phyloP scores from a whole-genome alignment of 2,329 filamentous ascomycete genomes.

The Fusarium luffae region DNA sequence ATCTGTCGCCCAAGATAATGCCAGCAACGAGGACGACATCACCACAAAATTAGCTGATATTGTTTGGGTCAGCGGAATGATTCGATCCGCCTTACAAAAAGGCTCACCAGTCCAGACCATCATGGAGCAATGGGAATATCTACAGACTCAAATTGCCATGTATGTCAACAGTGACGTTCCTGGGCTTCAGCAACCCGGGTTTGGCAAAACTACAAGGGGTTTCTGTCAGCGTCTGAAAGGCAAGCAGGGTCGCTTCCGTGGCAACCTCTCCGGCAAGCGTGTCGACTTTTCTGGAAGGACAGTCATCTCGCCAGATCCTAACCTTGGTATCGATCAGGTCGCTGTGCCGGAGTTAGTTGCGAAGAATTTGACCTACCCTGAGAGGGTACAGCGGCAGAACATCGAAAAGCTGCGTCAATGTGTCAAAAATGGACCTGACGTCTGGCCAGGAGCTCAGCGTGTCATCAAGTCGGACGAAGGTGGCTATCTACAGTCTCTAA shows the following conservation, averaged over 20 bases:
- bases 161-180: slow-evolving; percentile 98
- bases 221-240: slow-evolving; percentile 97
- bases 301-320: slow-evolving; percentile 97
- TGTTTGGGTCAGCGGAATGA: slow-evolving; percentile 88
- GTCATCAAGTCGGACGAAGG: slow-evolving; percentile 77
- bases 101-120: slow-evolving; percentile 88
- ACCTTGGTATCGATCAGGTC: slow-evolving; percentile 91
- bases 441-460: slow-evolving; percentile 89
- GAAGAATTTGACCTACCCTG: slow-evolving; percentile 95
- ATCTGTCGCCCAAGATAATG: slow-evolving; percentile 90
- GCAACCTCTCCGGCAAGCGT: slow-evolving; percentile 96
- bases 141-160: slow-evolving; percentile 94
- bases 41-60: slow-evolving; percentile 98
- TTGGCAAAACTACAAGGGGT: slow-evolving; percentile 89
- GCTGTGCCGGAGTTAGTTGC: slow-evolving; percentile 93
- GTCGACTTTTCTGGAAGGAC: slow-evolving; percentile 98
- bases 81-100: slow-evolving; percentile 83
- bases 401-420: slow-evolving; percentile 81
- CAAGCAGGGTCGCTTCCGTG: slow-evolving; percentile 96
- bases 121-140: slow-evolving; percentile 98
- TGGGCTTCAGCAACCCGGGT: slow-evolving; percentile 87
- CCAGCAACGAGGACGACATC: slow-evolving; percentile 95
- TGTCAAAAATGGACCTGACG: slow-evolving; percentile 77
- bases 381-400: slow-evolving; percentile 86
- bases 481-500: slow-evolving; percentile 77